A percentile compares a stretch with the other conserved stretches of the same genome.
Conservation (phyloP, 116 monocot genomes). For the Phalaenopsis hybrid region DNA sequence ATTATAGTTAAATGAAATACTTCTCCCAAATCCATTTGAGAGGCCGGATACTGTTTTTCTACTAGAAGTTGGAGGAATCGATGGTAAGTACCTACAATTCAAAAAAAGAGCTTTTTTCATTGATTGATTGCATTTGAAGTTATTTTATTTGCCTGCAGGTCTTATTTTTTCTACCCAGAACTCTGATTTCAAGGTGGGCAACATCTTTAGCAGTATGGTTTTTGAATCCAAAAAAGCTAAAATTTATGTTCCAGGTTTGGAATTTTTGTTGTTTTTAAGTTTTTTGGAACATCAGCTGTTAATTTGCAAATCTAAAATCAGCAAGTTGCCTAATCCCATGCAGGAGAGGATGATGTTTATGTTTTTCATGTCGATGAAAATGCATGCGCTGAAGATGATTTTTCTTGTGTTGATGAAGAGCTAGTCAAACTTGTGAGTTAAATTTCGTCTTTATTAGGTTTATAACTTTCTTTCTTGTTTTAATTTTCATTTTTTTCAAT, state of each 20-base stretch:
- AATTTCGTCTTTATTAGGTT: neutral
- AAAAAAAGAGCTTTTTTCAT: neutral
- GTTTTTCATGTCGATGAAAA: slow-evolving; percentile 21
- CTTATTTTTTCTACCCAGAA: slow-evolving; percentile 3
- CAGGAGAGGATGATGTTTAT: slow-evolving; percentile 25
- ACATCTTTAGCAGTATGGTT: slow-evolving; percentile 9
- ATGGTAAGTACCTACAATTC: slow-evolving; percentile 18
- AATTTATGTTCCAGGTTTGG: slow-evolving; percentile 27
- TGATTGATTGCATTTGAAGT: neutral
- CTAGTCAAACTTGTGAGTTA: slow-evolving; percentile 23
- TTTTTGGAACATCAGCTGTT: neutral
- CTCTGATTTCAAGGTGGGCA: slow-evolving; percentile 15
- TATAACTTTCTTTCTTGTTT: neutral
- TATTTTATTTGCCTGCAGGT: slow-evolving; percentile 1
- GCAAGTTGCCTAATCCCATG: neutral
- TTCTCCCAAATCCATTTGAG: slow-evolving; percentile 41
- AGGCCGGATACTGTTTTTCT: slow-evolving; percentile 35
- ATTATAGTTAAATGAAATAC: slow-evolving; percentile 30
- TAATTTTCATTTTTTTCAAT: neutral
- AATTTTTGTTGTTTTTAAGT: neutral
- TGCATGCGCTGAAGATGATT: slow-evolving; percentile 12
- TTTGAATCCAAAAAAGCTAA: slow-evolving; percentile 12
- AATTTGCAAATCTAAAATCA: neutral
- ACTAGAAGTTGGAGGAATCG: slow-evolving; percentile 27
- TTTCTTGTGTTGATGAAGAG: slow-evolving; percentile 24